phyloP scores from a whole-genome alignment of 768 basidiomycete genomes.

The Kockovaella imperatae region DNA sequence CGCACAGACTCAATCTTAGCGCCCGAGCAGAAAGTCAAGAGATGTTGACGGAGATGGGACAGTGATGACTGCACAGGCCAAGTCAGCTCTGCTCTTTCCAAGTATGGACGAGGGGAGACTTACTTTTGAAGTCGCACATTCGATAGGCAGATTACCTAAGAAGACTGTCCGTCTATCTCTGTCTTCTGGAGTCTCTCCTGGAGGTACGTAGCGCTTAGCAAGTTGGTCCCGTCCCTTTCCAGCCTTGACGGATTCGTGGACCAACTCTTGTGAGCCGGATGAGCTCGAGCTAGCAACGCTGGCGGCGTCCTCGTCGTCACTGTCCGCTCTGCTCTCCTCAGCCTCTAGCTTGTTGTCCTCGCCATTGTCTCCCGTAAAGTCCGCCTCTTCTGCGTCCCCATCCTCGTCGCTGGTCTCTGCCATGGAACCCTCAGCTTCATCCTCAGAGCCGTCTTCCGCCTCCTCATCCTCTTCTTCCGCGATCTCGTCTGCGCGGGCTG shows the following conservation, averaged over 20 bases:
- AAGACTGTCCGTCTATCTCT: constrained; percentile 81
- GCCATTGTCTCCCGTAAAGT: too few species aligned
- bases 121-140: constrained; percentile 70
- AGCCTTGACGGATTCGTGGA: constrained; percentile 54
- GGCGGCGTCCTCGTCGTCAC: constrained; percentile 27
- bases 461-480: constrained; percentile 28
- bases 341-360: too few species aligned
- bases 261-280: too few species aligned
- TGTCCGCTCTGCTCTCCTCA: too few species aligned
- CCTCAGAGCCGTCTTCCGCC: constrained; percentile 3
- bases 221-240: constrained; percentile 27
- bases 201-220: constrained; percentile 53
- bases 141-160: constrained; percentile 75
- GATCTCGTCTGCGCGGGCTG: constrained; percentile 8
- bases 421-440: constrained; percentile 1
- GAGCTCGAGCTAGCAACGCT: too few species aligned
- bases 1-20: constrained; percentile 86
- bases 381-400: constrained; percentile 16
- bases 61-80: constrained; percentile 58
- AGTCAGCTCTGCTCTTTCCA: too few species aligned
- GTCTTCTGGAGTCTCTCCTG: constrained; percentile 63
- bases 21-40: constrained; percentile 61
- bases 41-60: constrained; percentile 68
- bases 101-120: constrained; percentile 25
- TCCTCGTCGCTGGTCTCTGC: constrained; percentile 10